phyloP scores from a whole-genome alignment of 1,284 basidiomycete species.

The Athelia psychrophila region DNA sequence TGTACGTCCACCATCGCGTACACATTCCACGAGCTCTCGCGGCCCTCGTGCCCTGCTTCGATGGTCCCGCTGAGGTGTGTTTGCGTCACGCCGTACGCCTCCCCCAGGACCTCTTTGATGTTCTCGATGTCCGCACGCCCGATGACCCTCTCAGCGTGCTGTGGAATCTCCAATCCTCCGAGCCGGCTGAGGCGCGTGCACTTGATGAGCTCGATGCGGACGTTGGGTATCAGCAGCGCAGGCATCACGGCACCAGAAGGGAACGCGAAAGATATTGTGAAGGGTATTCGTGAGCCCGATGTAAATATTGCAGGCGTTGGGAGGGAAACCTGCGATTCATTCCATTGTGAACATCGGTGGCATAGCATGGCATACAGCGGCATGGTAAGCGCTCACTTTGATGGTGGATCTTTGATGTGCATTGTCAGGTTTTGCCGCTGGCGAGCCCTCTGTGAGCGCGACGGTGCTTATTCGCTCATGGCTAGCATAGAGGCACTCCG shows the following conservation, averaged over 20 bases:
- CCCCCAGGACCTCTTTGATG: slow-evolving; percentile 19
- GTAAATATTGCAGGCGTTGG: slow-evolving; percentile 34
- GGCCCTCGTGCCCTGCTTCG: slow-evolving; percentile 21
- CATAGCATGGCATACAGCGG: not conserved
- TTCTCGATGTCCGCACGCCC: slow-evolving; percentile 16
- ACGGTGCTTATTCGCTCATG: slow-evolving; percentile 29
- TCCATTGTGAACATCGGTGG: too few relatives aligned
- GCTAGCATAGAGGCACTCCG: slow-evolving; percentile 13
- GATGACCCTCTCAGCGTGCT: slow-evolving; percentile 12
- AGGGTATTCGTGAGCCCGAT: slow-evolving; percentile 39
- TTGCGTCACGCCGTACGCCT: slow-evolving; percentile 23
- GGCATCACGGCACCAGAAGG: slow-evolving; percentile 34
- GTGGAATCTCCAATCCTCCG: slow-evolving; percentile 6
- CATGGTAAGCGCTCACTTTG: too few relatives aligned
- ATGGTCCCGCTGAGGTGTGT: slow-evolving; percentile 23
- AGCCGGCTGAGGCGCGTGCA: slow-evolving; percentile 13
- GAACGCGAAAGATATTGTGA: slow-evolving; percentile 36
- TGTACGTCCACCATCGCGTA: slow-evolving; percentile 24
- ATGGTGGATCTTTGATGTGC: not conserved
- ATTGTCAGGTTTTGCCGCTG: slow-evolving; percentile 4
- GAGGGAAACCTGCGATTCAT: slow-evolving; percentile 33
- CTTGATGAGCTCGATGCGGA: slow-evolving; percentile 37
- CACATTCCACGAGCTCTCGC: slow-evolving; percentile 27
- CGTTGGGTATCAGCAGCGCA: slow-evolving; percentile 30
- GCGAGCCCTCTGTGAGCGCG: slow-evolving; percentile 12